A percentile compares a stretch with the other conserved stretches of the same genome.
Evolutionary conservation across 2,329 filamentous ascomycete genomes (phyloP).

Genomic region (Cercospora berteroae): DNA sequence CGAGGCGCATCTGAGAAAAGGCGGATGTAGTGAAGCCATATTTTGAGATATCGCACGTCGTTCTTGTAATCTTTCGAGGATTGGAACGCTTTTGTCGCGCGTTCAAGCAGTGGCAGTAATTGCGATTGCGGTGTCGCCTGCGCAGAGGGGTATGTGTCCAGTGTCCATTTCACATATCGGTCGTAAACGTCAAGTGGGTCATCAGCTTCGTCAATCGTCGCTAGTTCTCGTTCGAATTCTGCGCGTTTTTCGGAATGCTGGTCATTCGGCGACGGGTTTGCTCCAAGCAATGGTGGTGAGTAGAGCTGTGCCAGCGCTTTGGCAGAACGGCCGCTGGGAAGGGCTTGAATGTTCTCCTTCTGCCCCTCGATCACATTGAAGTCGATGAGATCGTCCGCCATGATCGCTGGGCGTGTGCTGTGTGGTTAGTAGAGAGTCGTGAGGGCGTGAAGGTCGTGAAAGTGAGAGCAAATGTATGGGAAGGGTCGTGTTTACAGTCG

Average conservation of each 20-base stretch:
- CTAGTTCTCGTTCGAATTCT: constrained; percentile 82
- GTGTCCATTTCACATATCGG: constrained; percentile 93
- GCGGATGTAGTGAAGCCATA: constrained; percentile 92
- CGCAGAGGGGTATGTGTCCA: constrained; percentile 90
- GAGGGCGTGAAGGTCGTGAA: neutral
- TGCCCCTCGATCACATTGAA: constrained; percentile 95
- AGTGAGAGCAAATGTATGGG: neutral
- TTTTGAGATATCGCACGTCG: constrained; percentile 85
- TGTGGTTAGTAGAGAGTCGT: constrained; percentile 9
- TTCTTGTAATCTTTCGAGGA: constrained; percentile 87
- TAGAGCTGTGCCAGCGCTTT: constrained; percentile 82
- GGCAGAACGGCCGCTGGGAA: constrained; percentile 84
- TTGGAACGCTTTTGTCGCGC: constrained; percentile 87
- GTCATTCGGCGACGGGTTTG: constrained; percentile 58
- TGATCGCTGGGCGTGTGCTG: constrained; percentile 17
- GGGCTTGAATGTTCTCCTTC: constrained; percentile 95
- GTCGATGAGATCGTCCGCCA: constrained; percentile 50
- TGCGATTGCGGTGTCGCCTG: constrained; percentile 92
- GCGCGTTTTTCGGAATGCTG: constrained; percentile 76
- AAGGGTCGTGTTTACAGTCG: neutral
- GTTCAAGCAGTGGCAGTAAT: constrained; percentile 82
- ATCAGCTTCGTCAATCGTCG: constrained; percentile 77
- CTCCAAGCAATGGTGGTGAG: constrained; percentile 51
- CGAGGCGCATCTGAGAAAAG: constrained; percentile 91
- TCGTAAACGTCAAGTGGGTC: constrained; percentile 95